These are phyloP conservation scores for Termitomyces sp. DNA, from an alignment of 768 basidiomycete species.

Conservation along the genomic window DNA sequence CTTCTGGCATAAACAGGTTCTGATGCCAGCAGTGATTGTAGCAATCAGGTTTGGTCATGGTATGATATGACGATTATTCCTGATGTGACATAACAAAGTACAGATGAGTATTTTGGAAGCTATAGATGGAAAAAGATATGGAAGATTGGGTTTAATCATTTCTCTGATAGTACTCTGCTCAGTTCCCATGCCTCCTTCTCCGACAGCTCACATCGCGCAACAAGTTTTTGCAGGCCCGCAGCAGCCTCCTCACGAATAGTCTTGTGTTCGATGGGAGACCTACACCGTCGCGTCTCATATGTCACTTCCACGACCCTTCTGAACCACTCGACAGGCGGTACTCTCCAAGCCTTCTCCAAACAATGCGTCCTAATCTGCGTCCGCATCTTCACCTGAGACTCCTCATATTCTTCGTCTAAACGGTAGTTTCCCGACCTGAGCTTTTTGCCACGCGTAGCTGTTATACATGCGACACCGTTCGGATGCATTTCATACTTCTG, in stretches of 20 bases:
- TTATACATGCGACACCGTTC: constrained; percentile 33
- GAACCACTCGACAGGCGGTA: constrained; percentile 13
- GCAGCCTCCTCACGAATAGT: not conserved
- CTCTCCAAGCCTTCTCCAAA: constrained; percentile 8
- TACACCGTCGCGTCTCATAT: not conserved
- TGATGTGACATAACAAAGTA: too few relatives aligned
- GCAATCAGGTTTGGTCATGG: too few relatives aligned
- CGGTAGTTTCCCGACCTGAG: constrained; percentile 6
- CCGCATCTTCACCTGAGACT: constrained; percentile 20
- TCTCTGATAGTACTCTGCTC: not conserved
- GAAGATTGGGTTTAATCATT: not conserved
- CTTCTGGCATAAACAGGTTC: too few relatives aligned
- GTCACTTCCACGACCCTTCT: not conserved
- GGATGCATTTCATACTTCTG: constrained; percentile 23
- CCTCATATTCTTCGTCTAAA: constrained; percentile 23
- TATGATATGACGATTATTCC: too few relatives aligned
- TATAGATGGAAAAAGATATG: not conserved
- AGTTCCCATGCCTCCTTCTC: constrained; percentile 9
- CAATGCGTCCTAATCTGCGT: constrained; percentile 13
- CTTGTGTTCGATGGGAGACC: not conserved
- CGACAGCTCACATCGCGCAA: constrained; percentile 13
- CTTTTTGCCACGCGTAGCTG: constrained; percentile 23
- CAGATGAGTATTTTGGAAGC: not conserved
- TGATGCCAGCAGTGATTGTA: too few relatives aligned
- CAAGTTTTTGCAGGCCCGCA: constrained; percentile 6